Evolutionary conservation across 371 early-diverging fungal species (phyloP), one percentile per base, ranked within the genome.

Genomic region (Syncephalastrum contaminatum): DNA sequence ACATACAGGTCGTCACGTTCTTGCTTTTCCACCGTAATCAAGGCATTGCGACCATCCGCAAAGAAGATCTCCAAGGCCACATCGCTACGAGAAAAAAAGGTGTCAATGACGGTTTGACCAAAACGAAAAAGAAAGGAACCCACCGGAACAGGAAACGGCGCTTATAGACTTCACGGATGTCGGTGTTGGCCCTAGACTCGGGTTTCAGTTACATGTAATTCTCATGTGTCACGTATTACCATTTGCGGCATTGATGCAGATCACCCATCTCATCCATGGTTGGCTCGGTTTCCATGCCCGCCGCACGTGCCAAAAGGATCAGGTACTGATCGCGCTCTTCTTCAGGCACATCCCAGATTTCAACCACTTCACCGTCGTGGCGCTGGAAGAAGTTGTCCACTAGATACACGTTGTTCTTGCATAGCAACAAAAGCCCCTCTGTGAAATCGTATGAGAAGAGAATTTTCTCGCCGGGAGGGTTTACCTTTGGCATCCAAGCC

Each of bases 21-120:
- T 14, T 81, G 72, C 21, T 80, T 49, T 41, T 70, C 76, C 22
- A 90, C 77, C 4, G 89, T 88, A 49, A 91, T 76, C 27, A 91
- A 55, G 16, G 85, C 86, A 54, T 84, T 90, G 12, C 87, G 80
- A 6, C 92, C 92, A 59, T 91, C 91, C 0, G 72, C 79, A 58
- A 89, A 81, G 63, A 91, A 91, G 15, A 91, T 76, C 65, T 91
- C 92, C 15, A 90, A 46, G 0, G 90, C 92, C 13, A 91, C 90
- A 62, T 88, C 86, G 43, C 92, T 67, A 55, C 51, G 51, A 44
- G 2, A 27, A 48, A 8, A 21, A 19, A 3, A 47, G n/a, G 16
- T 15, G 18, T 21, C 15, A 52, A 19, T 30, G 36, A 10, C 14
- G 58, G 27, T 30, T 62, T 16, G 59, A 48, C 39, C 62, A 58